Conservation (phyloP, 2,329 filamentous ascomycete species). For the Botryotinia narcissicola region DNA sequence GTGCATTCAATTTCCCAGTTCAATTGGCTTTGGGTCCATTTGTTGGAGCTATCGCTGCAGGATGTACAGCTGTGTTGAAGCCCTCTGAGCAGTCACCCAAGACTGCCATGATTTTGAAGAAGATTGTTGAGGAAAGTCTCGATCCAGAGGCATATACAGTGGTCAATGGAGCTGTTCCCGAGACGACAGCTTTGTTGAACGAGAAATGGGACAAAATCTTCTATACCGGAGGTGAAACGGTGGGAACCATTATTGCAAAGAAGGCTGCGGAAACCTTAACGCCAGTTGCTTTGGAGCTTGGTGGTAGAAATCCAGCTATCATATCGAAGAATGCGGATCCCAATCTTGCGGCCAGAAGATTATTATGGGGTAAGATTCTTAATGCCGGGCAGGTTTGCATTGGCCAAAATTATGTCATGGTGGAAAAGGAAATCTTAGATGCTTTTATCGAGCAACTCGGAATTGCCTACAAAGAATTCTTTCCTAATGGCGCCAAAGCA, state of each 20-base stretch:
- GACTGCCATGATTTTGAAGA: constrained; percentile 74
- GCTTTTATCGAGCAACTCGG: constrained; percentile 74
- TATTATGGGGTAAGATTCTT: constrained; percentile 84
- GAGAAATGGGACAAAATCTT: constrained; percentile 98
- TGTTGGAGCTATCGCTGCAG: constrained; percentile 86
- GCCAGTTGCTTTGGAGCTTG: constrained; percentile 84
- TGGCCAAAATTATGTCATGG: constrained; percentile 86
- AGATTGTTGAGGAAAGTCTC: constrained; percentile 71
- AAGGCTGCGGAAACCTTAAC: constrained; percentile 89
- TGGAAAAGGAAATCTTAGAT: constrained; percentile 71
- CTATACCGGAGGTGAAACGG: constrained; percentile 78
- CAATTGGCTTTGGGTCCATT: constrained; percentile 75
- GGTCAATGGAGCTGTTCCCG: constrained; percentile 76
- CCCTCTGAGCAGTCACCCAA: constrained; percentile 80
- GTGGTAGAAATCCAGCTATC: constrained; percentile 88
- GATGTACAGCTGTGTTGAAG: constrained; percentile 87
- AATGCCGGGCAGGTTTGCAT: constrained; percentile 92
- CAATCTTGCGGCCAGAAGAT: constrained; percentile 73
- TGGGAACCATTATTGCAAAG: constrained; percentile 84
- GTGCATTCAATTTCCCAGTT: constrained; percentile 91
- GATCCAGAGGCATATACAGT: constrained; percentile 74
- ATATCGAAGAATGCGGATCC: constrained; percentile 81
- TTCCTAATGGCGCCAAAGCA: constrained; percentile 75
- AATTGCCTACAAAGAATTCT: constrained; percentile 70
- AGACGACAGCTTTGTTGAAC: constrained; percentile 78